phyloP scores from a whole-genome alignment of 148 eudicot species.

The Vaccinium vitisidaea region DNA sequence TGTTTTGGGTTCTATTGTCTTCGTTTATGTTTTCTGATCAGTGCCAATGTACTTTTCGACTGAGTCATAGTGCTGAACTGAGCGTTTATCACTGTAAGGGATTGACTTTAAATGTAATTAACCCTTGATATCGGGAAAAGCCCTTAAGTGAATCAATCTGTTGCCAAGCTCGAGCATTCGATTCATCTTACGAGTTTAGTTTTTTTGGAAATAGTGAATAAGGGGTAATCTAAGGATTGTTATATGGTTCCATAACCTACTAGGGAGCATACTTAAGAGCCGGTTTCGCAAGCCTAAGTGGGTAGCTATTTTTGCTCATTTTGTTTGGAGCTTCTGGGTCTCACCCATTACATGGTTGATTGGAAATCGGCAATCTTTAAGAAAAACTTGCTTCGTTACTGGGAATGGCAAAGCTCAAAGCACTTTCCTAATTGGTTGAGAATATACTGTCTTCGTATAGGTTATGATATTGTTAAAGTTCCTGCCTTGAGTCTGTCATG shows the following conservation, averaged over 20 bases:
- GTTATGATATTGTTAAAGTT: too few species aligned
- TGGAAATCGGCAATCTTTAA: background rate
- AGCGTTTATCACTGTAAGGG: background rate
- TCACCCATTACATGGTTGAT: background rate
- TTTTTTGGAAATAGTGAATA: background rate
- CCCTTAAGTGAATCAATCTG: conserved; percentile 9
- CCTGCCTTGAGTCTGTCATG: too few species aligned
- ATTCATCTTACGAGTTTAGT: background rate
- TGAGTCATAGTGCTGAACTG: background rate
- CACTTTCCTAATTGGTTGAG: too few species aligned
- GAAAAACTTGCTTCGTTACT: too few species aligned
- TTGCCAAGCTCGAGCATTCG: background rate
- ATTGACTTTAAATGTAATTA: background rate
- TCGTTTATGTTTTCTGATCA: background rate
- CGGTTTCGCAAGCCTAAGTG: background rate
- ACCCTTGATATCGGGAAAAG: background rate
- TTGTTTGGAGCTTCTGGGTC: background rate
- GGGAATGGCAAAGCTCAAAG: too few species aligned
- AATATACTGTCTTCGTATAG: too few species aligned
- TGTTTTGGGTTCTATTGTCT: background rate
- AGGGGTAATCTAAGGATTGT: background rate
- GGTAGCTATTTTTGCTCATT: background rate
- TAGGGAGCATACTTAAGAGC: background rate
- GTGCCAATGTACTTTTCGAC: background rate
- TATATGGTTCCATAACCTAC: background rate